phyloP scores from a whole-genome alignment of 495 filamentous ascomycete genomes.

The Podospora didyma region DNA sequence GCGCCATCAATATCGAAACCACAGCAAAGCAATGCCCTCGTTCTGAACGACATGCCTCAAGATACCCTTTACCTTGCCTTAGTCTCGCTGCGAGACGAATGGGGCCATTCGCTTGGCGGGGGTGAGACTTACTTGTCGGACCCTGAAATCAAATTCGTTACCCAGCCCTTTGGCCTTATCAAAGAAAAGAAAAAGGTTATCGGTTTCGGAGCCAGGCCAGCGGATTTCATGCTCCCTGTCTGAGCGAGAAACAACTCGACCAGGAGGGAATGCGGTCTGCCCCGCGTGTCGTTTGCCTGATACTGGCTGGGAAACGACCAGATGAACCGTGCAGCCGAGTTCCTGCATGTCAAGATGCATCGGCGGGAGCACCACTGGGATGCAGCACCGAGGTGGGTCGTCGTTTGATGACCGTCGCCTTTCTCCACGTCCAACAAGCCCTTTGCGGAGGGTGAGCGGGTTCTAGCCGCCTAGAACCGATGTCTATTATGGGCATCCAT shows the following conservation, averaged over 20 bases:
- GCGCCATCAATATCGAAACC: too few species aligned
- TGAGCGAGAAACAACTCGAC: neutral
- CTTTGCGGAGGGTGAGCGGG: slow-evolving; percentile 1
- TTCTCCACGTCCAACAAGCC: neutral
- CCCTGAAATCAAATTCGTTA: neutral
- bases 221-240: neutral
- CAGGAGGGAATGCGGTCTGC: neutral
- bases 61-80: neutral
- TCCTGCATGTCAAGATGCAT: slow-evolving; percentile 18
- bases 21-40: too few species aligned
- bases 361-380: slow-evolving; percentile 22
- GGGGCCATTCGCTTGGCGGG: neutral
- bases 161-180: neutral
- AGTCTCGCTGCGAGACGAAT: neutral
- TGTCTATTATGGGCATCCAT: too few species aligned
- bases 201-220: neutral
- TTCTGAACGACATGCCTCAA: too few species aligned
- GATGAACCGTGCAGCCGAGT: slow-evolving; percentile 16
- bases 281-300: slow-evolving; percentile 5
- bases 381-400: slow-evolving; percentile 3
- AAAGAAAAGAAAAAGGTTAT: neutral
- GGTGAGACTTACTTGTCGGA: slow-evolving; percentile 1
- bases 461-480: neutral
- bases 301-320: slow-evolving; percentile 3
- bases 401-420: slow-evolving; percentile 15